A percentile compares a stretch with the other conserved stretches of the same genome.
phyloP scores from a whole-genome alignment of 805 yeast genomes.

The Tetrapisispora namnaoensis region DNA sequence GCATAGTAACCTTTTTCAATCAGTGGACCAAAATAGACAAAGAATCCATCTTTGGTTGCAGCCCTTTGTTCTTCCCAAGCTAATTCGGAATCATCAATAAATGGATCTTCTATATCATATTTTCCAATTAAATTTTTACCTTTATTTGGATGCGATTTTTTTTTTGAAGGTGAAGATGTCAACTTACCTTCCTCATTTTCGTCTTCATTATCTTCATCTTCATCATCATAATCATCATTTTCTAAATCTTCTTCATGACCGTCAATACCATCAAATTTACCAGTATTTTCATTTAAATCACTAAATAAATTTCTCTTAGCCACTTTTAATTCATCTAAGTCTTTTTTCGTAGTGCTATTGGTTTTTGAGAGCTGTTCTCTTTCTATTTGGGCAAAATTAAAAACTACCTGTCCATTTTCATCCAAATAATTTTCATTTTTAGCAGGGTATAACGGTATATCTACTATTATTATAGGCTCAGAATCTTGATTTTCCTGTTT shows the following conservation, averaged over 20 bases:
- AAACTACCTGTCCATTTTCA: slow-evolving; percentile 29
- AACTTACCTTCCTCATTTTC: slow-evolving; percentile 13
- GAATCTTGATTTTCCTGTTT: slow-evolving; percentile 7
- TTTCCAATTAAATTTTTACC: slow-evolving; percentile 75
- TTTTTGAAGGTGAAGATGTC: slow-evolving; percentile 17
- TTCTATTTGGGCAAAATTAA: slow-evolving; percentile 16
- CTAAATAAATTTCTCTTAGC: slow-evolving; percentile 17
- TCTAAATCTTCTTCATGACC: slow-evolving; percentile 23
- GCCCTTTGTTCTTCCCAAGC: slow-evolving; percentile 90
- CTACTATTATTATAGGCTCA: slow-evolving; percentile 20
- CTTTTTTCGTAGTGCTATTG: background rate
- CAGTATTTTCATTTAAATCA: slow-evolving; percentile 13
- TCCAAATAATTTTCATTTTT: slow-evolving; percentile 23
- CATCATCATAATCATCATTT: slow-evolving; percentile 12
- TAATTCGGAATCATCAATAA: slow-evolving; percentile 89
- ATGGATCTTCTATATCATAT: slow-evolving; percentile 89
- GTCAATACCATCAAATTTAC: slow-evolving; percentile 10
- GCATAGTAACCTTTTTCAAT: slow-evolving; percentile 49
- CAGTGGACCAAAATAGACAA: slow-evolving; percentile 88
- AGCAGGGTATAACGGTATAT: slow-evolving; percentile 24
- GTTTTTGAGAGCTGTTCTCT: background rate
- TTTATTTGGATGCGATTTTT: slow-evolving; percentile 33
- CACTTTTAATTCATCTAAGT: background rate
- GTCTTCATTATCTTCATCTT: slow-evolving; percentile 15
- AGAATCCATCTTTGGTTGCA: slow-evolving; percentile 89